A percentile compares a stretch with the other conserved stretches of the same genome.
Evolutionary conservation across 2,329 filamentous ascomycete species (phyloP).

Genomic region (Didymella glomerata): DNA sequence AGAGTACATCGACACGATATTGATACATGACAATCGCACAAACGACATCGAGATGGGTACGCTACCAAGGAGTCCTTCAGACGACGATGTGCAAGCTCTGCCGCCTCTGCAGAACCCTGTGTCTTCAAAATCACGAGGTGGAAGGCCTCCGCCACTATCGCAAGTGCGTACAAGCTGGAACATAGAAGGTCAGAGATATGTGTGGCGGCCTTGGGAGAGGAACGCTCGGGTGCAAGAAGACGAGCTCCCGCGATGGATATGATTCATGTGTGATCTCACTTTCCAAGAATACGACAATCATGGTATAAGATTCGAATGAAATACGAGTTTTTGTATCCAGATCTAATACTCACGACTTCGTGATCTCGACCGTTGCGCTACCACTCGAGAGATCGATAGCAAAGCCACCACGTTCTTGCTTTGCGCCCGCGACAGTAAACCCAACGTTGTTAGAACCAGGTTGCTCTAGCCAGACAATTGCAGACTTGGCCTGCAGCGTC

Average conservation of each 20-base stretch:
- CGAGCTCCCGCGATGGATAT: not conserved
- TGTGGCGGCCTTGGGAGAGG: slow-evolving; percentile 1
- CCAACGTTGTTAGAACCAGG: slow-evolving; percentile 9
- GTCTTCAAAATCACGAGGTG: not conserved
- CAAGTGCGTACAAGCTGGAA: not conserved
- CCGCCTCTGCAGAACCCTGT: not conserved
- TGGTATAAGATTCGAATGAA: not conserved
- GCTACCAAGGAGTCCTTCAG: not conserved
- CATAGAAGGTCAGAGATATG: not conserved
- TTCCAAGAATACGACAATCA: not conserved
- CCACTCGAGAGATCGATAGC: slow-evolving; percentile 26
- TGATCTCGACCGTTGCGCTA: slow-evolving; percentile 24
- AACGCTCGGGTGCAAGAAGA: not conserved
- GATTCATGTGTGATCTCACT: not conserved
- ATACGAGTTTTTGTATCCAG: not conserved
- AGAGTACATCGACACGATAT: not conserved
- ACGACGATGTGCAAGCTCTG: not conserved
- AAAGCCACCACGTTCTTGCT: slow-evolving; percentile 29
- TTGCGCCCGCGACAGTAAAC: slow-evolving; percentile 24
- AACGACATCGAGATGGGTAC: slow-evolving; percentile 1
- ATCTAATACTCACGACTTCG: not conserved
- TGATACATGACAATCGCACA: not conserved
- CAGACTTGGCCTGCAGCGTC: slow-evolving; percentile 26
- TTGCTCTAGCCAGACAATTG: slow-evolving; percentile 33
- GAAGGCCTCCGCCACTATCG: not conserved